These are phyloP conservation scores for Datisca glomerata DNA, from an alignment of 306 rosid species.

Conservation along the genomic window DNA sequence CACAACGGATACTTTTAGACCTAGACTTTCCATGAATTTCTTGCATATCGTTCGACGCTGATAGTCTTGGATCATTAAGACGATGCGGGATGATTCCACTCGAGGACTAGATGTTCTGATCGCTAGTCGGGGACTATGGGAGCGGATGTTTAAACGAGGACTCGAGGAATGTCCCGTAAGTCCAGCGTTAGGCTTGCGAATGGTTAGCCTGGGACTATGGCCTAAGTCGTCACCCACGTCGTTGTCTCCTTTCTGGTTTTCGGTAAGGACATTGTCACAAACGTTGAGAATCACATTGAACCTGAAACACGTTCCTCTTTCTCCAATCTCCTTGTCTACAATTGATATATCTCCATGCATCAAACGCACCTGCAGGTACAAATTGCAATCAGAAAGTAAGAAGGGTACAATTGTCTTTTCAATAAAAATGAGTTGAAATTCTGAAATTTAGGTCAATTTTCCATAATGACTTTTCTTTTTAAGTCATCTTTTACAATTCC, in stretches of 20 bases:
- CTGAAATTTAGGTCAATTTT: neutral
- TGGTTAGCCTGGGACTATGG: slow-evolving; percentile 5
- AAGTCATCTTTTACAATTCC: too few species aligned
- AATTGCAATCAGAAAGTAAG: neutral
- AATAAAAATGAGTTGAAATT: neutral
- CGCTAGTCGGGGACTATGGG: slow-evolving; percentile 27
- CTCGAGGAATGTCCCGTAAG: slow-evolving; percentile 8
- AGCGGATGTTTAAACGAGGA: slow-evolving; percentile 19
- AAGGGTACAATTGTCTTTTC: too few species aligned
- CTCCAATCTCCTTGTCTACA: slow-evolving; percentile 52
- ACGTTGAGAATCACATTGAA: slow-evolving; percentile 38
- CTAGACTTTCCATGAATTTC: slow-evolving; percentile 28
- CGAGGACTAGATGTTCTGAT: slow-evolving; percentile 21
- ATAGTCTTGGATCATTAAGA: slow-evolving; percentile 17
- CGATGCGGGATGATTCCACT: slow-evolving; percentile 31
- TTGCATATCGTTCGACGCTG: slow-evolving; percentile 10
- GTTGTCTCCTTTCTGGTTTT: slow-evolving; percentile 16
- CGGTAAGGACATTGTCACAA: slow-evolving; percentile 13
- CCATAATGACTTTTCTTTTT: too few species aligned
- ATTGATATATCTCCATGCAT: slow-evolving; percentile 74
- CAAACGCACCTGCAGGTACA: slow-evolving; percentile 42
- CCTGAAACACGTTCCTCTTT: slow-evolving; percentile 61
- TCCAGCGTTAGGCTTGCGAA: neutral
- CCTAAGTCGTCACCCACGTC: slow-evolving; percentile 9
- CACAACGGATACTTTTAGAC: slow-evolving; percentile 15